Conservation (phyloP, 257 asterid species). For the Haberlea rhodopensis region DNA sequence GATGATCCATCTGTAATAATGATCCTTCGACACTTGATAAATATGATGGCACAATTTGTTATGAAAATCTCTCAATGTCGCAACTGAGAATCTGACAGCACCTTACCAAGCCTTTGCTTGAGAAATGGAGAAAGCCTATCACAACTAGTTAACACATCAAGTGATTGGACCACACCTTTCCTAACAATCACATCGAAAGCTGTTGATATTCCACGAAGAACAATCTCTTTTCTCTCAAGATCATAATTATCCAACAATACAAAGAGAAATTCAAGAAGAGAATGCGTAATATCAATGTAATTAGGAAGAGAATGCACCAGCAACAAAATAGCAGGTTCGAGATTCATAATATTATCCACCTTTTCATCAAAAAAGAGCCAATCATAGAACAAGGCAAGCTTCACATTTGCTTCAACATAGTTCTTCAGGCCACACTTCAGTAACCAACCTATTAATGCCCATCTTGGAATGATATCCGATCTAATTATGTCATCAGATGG, state of each 20-base stretch:
- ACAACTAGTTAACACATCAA: constrained; percentile 51
- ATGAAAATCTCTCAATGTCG: constrained; percentile 20
- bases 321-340: constrained; percentile 72
- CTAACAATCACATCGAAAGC: constrained; percentile 49
- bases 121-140: constrained; percentile 53
- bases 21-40: constrained; percentile 4
- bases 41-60: constrained; percentile 1
- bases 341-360: constrained; percentile 59
- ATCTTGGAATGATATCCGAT: constrained; percentile 63
- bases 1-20: constrained; percentile 8
- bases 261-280: constrained; percentile 71
- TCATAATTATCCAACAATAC: constrained; percentile 67
- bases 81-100: constrained; percentile 29
- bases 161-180: constrained; percentile 56
- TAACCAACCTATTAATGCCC: constrained; percentile 85
- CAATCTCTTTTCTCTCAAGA: constrained; percentile 56
- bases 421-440: constrained; percentile 45
- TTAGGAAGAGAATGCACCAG: constrained; percentile 67
- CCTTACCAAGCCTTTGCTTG: constrained; percentile 53
- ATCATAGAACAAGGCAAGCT: constrained; percentile 75
- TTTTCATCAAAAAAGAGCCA: constrained; percentile 79
- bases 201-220: constrained; percentile 46
- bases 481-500: constrained; percentile 61
- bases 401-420: constrained; percentile 61
- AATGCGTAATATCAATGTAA: constrained; percentile 60